Conservation (phyloP, 2,329 filamentous ascomycete genomes). For the Pseudogymnoascus sp. region DNA sequence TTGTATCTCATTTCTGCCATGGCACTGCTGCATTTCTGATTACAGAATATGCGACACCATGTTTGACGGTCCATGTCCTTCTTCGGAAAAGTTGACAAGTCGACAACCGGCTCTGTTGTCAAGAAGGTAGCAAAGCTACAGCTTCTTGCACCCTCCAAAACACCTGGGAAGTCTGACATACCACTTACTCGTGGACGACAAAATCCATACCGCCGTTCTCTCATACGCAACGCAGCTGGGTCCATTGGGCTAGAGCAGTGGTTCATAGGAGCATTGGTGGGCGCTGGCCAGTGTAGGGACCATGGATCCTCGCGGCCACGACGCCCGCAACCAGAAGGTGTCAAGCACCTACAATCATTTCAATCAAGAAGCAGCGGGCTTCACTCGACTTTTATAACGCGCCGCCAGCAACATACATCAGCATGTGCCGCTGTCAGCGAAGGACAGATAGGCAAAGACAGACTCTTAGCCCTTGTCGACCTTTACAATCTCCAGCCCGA, state of each 20-base stretch:
- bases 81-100: conserved; percentile 45
- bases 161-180: conserved; percentile 12
- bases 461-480: conserved; percentile 46
- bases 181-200: conserved; percentile 14
- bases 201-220: neutral
- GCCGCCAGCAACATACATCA: conserved; percentile 8
- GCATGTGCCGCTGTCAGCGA: neutral
- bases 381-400: neutral
- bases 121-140: conserved; percentile 34
- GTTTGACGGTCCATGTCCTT: conserved; percentile 56
- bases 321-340: neutral
- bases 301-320: neutral
- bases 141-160: conserved; percentile 21
- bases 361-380: neutral
- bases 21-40: conserved; percentile 7
- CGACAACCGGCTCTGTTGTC: conserved; percentile 36
- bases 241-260: conserved; percentile 23
- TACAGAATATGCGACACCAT: conserved; percentile 38
- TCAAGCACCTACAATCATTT: conserved; percentile 6
- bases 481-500: conserved; percentile 39
- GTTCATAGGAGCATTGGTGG: conserved; percentile 26
- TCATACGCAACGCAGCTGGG: neutral
- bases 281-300: conserved; percentile 20
- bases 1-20: conserved; percentile 1
- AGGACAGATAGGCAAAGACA: conserved; percentile 26